These are phyloP conservation scores for Leucogyrophana mollusca DNA, from an alignment of 768 basidiomycete genomes.

Conservation along the genomic window DNA sequence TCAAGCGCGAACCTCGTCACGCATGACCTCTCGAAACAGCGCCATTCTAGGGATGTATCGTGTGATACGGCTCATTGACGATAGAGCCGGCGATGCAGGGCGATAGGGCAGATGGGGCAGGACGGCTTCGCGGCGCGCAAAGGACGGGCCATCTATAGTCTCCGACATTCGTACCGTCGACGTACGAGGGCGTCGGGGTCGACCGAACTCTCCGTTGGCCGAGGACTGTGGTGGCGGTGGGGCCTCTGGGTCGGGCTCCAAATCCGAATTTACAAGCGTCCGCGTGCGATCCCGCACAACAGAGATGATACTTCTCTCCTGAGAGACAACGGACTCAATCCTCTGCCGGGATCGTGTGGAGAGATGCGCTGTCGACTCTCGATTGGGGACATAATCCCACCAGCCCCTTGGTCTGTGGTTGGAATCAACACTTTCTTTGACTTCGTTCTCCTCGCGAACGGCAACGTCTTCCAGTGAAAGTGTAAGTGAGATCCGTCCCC, in stretches of 20 bases:
- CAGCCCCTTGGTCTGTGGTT: slow-evolving; percentile 38
- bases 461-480: slow-evolving; percentile 43
- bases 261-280: neutral
- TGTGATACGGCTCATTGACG: slow-evolving; percentile 41
- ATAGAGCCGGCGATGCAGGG: slow-evolving; percentile 23
- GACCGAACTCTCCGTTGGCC: neutral
- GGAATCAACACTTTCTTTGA: slow-evolving; percentile 5
- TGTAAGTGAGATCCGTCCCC: slow-evolving; percentile 54
- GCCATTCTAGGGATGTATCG: slow-evolving; percentile 52
- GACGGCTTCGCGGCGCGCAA: slow-evolving; percentile 10
- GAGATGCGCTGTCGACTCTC: slow-evolving; percentile 4
- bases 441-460: slow-evolving; percentile 11
- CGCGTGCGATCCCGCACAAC: slow-evolving; percentile 1
- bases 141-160: slow-evolving; percentile 7
- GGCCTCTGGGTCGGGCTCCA: neutral
- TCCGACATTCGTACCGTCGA: slow-evolving; percentile 15
- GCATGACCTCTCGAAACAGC: slow-evolving; percentile 55
- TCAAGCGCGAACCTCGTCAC: slow-evolving; percentile 52
- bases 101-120: slow-evolving; percentile 13
- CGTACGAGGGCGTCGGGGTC: slow-evolving; percentile 8
- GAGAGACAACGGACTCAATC: slow-evolving; percentile 2
- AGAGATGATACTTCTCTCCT: slow-evolving; percentile 4
- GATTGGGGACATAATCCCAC: slow-evolving; percentile 54
- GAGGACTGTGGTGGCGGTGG: slow-evolving; percentile 8
- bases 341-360: neutral